Evolutionary conservation across 805 yeast genomes (phyloP).

Genomic region (Torulaspora indica): DNA sequence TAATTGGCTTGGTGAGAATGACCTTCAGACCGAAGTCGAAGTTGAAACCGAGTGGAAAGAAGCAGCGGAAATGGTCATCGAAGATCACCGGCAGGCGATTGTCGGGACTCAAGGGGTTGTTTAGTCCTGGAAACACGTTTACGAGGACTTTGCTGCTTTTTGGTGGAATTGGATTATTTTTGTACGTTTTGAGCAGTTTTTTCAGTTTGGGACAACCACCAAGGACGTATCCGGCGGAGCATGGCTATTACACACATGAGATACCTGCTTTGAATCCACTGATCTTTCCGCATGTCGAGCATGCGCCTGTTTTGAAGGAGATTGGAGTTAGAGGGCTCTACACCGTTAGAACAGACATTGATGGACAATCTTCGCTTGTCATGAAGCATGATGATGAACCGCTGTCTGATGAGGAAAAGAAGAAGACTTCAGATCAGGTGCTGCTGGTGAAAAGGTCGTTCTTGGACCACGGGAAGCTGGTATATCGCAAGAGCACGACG

Average conservation of each 20-base stretch:
- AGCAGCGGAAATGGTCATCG: conserved; percentile 8
- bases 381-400: conserved; percentile 39
- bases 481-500: conserved; percentile 30
- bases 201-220: conserved; percentile 14
- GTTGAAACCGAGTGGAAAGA: conserved; percentile 13
- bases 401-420: conserved; percentile 38
- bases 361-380: conserved; percentile 39
- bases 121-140: conserved; percentile 3
- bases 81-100: conserved; percentile 1
- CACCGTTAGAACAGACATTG: conserved; percentile 44
- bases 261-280: conserved; percentile 48
- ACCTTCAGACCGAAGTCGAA: conserved; percentile 31
- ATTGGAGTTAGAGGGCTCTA: conserved; percentile 51
- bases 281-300: conserved; percentile 73
- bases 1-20: conserved; percentile 24
- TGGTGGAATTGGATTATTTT: conserved; percentile 11
- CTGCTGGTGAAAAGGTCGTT: conserved; percentile 51
- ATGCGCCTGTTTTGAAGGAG: conserved; percentile 57
- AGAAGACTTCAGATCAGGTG: conserved; percentile 35
- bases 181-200: conserved; percentile 21
- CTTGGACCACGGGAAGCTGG: conserved; percentile 60
- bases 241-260: conserved; percentile 44
- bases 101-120: not conserved
- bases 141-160: conserved; percentile 8
- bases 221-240: conserved; percentile 32